Percentiles rank a stretch among this genome's conserved stretches.
phyloP scores from a whole-genome alignment of 2,329 filamentous ascomycete species.

The Bipolaris gigantea region DNA sequence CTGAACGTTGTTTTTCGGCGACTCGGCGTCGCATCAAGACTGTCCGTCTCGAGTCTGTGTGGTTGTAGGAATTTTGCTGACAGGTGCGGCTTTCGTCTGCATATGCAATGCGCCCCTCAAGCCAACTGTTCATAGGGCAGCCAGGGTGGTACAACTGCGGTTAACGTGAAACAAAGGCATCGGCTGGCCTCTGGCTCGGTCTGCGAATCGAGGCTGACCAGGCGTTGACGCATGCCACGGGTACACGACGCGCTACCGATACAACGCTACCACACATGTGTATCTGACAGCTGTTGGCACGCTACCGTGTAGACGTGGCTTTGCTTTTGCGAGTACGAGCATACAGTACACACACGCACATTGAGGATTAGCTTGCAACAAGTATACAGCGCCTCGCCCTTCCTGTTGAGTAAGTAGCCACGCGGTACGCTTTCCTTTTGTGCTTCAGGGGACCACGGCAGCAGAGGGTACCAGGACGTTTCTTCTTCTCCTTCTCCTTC shows the following conservation, averaged over 20 bases:
- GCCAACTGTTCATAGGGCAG: slow-evolving; percentile 13
- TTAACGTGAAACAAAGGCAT: slow-evolving; percentile 24
- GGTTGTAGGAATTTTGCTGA: background rate
- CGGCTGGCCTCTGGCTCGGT: slow-evolving; percentile 6
- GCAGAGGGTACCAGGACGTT: background rate
- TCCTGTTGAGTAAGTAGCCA: background rate
- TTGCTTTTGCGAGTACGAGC: background rate
- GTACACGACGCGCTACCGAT: background rate
- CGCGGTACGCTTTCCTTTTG: background rate
- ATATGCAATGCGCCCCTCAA: slow-evolving; percentile 1
- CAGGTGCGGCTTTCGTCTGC: slow-evolving; percentile 4
- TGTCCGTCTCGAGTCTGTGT: background rate
- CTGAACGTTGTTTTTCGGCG: slow-evolving; percentile 1
- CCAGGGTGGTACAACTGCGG: slow-evolving; percentile 12
- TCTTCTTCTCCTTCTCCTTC: background rate
- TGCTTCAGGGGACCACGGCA: background rate
- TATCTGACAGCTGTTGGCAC: background rate
- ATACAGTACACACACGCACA: no score
- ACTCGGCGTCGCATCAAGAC: background rate
- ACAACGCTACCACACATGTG: background rate
- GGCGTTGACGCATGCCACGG: background rate
- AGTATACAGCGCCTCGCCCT: background rate
- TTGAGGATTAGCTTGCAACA: no score
- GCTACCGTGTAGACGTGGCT: background rate
- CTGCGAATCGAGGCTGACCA: slow-evolving; percentile 5